phyloP scores from a whole-genome alignment of 495 filamentous ascomycete genomes.

The Penicillium cinerascens region DNA sequence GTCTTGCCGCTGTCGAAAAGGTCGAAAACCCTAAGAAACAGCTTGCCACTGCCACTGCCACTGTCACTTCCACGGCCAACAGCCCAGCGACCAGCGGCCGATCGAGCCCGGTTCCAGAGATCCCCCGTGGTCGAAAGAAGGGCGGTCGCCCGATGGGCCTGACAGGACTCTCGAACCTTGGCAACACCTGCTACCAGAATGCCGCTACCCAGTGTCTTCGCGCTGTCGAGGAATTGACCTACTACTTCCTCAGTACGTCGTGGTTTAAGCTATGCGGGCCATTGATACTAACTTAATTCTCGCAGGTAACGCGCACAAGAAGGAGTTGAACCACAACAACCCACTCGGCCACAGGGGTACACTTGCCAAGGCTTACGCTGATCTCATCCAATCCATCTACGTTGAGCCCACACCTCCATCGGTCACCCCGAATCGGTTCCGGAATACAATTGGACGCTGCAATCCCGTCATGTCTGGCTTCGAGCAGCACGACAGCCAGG shows the following conservation, averaged over 20 bases:
- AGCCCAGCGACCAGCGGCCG: conserved; percentile 51
- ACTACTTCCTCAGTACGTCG: conserved; percentile 74
- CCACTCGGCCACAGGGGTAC: conserved; percentile 78
- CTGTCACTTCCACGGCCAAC: conserved; percentile 36
- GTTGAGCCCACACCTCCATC: conserved; percentile 51
- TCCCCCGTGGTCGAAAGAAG: conserved; percentile 64
- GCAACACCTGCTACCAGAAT: conserved; percentile 99
- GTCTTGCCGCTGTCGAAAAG: conserved; percentile 40
- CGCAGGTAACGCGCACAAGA: conserved; percentile 61
- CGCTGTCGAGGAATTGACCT: conserved; percentile 84
- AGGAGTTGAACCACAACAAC: conserved; percentile 80
- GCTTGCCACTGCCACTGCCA: conserved; percentile 5
- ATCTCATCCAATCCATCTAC: conserved; percentile 71
- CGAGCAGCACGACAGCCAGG: conserved; percentile 95
- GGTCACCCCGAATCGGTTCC: conserved; percentile 73
- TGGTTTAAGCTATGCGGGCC: neutral
- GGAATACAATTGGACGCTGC: conserved; percentile 71
- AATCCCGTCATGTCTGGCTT: conserved; percentile 87
- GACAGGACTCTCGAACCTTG: conserved; percentile 82
- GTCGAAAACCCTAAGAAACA: conserved; percentile 36
- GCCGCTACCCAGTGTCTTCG: conserved; percentile 91
- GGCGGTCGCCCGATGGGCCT: conserved; percentile 45
- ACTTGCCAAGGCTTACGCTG: conserved; percentile 76
- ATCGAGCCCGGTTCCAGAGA: conserved; percentile 56
- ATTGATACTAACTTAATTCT: conserved; percentile 12